These are phyloP conservation scores for Penicillium crystallinum DNA, from an alignment of 495 filamentous ascomycete genomes.

Conservation along the genomic window DNA sequence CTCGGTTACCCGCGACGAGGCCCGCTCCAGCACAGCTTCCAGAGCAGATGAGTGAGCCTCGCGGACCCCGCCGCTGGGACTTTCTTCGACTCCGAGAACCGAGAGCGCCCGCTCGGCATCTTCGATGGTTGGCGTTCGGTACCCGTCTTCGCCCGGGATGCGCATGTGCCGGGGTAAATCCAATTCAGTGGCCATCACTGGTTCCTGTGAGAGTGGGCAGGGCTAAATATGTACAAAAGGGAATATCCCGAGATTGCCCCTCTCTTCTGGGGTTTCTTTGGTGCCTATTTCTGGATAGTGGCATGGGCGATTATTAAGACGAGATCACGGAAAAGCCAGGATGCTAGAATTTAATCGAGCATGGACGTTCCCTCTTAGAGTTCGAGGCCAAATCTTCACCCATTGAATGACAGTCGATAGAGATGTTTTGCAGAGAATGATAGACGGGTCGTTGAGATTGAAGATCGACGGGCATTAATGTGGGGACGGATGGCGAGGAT, in stretches of 20 bases:
- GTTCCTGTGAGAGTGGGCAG: background rate
- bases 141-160: conserved; percentile 43
- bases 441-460: background rate
- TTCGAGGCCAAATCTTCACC: background rate
- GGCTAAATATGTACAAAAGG: background rate
- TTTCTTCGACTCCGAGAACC: conserved; percentile 4
- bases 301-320: background rate
- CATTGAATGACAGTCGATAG: background rate
- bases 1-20: conserved; percentile 18
- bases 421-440: background rate
- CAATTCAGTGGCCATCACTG: conserved; percentile 21
- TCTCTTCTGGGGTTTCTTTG: background rate
- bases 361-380: too few species aligned
- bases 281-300: background rate
- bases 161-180: conserved; percentile 35
- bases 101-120: conserved; percentile 34
- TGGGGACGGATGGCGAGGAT: background rate
- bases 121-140: conserved; percentile 47
- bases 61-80: conserved; percentile 11
- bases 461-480: conserved; percentile 3
- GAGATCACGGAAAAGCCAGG: background rate
- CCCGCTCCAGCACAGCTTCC: conserved; percentile 21
- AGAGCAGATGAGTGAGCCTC: conserved; percentile 34
- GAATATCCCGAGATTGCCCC: background rate
- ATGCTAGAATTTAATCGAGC: too few species aligned